These are phyloP conservation scores for Saccharomycopsis oosterbeekiorum DNA, from an alignment of 805 yeast genomes.

Conservation along the genomic window DNA sequence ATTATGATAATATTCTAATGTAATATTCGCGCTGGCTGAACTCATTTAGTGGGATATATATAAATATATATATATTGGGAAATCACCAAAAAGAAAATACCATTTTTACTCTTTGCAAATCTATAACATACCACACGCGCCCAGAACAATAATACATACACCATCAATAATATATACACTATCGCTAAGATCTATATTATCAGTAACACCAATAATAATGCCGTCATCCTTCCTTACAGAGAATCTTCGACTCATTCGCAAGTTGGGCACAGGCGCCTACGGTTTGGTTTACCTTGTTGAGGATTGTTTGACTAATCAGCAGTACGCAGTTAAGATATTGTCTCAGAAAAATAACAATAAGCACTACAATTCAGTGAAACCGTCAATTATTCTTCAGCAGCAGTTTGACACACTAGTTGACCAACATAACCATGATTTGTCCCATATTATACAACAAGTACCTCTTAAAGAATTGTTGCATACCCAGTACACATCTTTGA, in stretches of 20 bases:
- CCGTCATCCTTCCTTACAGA: background rate
- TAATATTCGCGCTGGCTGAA: no score
- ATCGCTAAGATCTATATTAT: no score
- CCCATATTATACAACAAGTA: constrained; percentile 3
- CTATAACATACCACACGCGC: no score
- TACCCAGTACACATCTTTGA: constrained; percentile 28
- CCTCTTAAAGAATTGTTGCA: constrained; percentile 26
- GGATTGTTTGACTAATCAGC: constrained; percentile 39
- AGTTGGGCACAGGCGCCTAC: constrained; percentile 78
- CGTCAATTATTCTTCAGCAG: constrained; percentile 18
- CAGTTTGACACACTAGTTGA: constrained; percentile 18
- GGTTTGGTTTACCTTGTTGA: constrained; percentile 68
- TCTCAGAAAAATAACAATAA: constrained; percentile 20
- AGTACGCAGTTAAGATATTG: constrained; percentile 65
- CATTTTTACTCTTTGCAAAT: no score
- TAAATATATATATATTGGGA: no score
- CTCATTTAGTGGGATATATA: no score
- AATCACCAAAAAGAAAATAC: no score
- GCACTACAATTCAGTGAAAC: constrained; percentile 21
- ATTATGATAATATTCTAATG: no score
- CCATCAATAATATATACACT: no score
- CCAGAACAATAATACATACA: no score
- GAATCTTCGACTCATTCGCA: constrained; percentile 22
- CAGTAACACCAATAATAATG: background rate
- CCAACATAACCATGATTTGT: constrained; percentile 23